phyloP scores from a whole-genome alignment of 306 rosid genomes.

The Castanospermum australe region DNA sequence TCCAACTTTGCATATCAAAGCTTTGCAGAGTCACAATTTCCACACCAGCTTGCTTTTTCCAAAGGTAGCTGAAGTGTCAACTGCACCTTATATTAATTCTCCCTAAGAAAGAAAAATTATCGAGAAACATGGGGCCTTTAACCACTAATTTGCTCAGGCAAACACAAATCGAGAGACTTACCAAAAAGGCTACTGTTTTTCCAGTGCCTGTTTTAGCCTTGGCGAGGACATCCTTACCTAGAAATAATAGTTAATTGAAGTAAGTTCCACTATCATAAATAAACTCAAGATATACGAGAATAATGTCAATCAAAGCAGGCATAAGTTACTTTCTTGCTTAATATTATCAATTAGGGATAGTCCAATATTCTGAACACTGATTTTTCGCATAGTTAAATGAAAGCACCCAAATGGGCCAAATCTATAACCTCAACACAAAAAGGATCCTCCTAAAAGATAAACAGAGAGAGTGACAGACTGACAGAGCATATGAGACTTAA shows the following conservation, averaged over 20 bases:
- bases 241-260: constrained; percentile 26
- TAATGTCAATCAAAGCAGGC: constrained; percentile 1
- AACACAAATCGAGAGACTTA: constrained; percentile 34
- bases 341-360: constrained; percentile 1
- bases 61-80: neutral
- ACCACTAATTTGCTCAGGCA: constrained; percentile 6
- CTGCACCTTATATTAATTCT: neutral
- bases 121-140: constrained; percentile 14
- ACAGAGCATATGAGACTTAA: neutral
- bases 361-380: neutral
- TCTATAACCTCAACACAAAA: neutral
- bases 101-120: neutral
- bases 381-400: neutral
- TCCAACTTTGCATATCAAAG: neutral
- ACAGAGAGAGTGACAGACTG: neutral
- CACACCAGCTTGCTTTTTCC: neutral
- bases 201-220: constrained; percentile 98
- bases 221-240: constrained; percentile 97
- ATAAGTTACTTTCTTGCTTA: neutral
- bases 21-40: neutral
- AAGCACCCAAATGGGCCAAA: neutral
- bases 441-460: neutral
- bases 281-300: constrained; percentile 19
- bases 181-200: constrained; percentile 98
- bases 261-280: constrained; percentile 17